phyloP scores from a whole-genome alignment of 2,329 filamentous ascomycete genomes.

The Cordyceps cateniannulata region DNA sequence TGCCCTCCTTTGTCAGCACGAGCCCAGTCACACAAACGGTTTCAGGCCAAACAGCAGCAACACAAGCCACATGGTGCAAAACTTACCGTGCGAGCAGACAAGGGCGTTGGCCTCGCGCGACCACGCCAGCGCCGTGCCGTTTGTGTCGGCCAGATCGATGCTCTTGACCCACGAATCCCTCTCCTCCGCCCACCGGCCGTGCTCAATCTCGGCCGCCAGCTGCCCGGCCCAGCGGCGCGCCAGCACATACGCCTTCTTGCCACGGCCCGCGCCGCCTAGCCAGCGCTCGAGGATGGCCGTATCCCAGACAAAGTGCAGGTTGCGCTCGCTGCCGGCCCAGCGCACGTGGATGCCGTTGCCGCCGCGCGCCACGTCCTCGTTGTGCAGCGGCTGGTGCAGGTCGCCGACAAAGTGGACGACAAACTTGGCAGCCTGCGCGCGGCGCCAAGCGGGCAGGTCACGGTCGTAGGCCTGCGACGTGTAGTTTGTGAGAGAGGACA shows the following conservation, averaged over 20 bases:
- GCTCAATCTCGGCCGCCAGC: constrained; percentile 47
- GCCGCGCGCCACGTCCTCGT: constrained; percentile 56
- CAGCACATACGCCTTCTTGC: constrained; percentile 39
- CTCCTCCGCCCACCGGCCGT: constrained; percentile 46
- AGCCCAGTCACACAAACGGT: no score
- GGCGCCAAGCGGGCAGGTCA: constrained; percentile 36
- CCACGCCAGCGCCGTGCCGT: constrained; percentile 55
- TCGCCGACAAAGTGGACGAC: constrained; percentile 64
- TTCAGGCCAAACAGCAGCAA: neutral
- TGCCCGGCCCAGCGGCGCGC: constrained; percentile 51
- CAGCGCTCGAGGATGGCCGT: constrained; percentile 60
- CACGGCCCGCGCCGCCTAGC: constrained; percentile 44
- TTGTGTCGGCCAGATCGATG: constrained; percentile 47
- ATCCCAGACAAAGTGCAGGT: constrained; percentile 71
- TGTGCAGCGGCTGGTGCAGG: constrained; percentile 63
- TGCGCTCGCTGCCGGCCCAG: constrained; percentile 51
- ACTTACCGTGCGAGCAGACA: constrained; percentile 54
- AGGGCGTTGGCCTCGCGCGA: constrained; percentile 56
- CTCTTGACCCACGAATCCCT: constrained; percentile 50
- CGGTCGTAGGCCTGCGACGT: constrained; percentile 47
- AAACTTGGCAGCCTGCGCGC: constrained; percentile 58
- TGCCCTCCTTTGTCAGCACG: neutral
- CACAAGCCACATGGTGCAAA: neutral
- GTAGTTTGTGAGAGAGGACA: constrained; percentile 55
- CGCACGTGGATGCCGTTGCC: constrained; percentile 62